Evolutionary conservation across 2,329 filamentous ascomycete genomes (phyloP), one percentile per base, ranked within the genome.

Genomic region (Pseudogymnoascus pannorum): DNA sequence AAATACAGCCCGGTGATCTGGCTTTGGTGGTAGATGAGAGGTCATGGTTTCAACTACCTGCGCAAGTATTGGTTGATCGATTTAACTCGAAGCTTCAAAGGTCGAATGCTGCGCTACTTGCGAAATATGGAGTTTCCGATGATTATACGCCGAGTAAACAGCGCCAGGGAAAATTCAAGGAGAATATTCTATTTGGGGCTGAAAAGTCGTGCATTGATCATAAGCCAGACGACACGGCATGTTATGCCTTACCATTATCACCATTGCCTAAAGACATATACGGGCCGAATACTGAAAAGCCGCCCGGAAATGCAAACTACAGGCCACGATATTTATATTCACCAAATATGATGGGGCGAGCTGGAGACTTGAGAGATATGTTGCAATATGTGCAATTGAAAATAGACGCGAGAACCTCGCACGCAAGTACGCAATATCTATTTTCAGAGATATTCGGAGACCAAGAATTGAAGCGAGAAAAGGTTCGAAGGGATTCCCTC

Each of bases 101-200:
- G 61, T 78, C 77, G 12, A 83, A 84, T 62, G 66, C 69, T 29
- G 74, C 76, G 11, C 68, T 85, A 0, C 61, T 64, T 8, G 16
- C 65, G 31, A 64, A 62, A 51, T 68, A 70, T 54, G 68, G 68
- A 5, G 33, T n/a, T 33, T 7, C 33, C 4, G 29, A 38, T 26
- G 12, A 16, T n/a, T n/a, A 31, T 54, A 40, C 60, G 66, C 70
- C 74, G 5, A 75, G 75, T 63, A 76, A 75, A 61, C 11, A 14
- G 11, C 20, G 11, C 20, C 40, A 44, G 11, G 48, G 48, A 20
- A 54, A 11, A 4, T 79, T 81, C 64, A 76, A 73, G 1, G 80
- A 84, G 65, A 77, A 77, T 6, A 79, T 86, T 8, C 66, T 86
- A 1, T 86, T 85, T 64, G 79, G 76, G 2, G 79, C 81, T 7